Conservation (phyloP, 2,329 filamentous ascomycete species). For the Fusarium praegraminearum region DNA sequence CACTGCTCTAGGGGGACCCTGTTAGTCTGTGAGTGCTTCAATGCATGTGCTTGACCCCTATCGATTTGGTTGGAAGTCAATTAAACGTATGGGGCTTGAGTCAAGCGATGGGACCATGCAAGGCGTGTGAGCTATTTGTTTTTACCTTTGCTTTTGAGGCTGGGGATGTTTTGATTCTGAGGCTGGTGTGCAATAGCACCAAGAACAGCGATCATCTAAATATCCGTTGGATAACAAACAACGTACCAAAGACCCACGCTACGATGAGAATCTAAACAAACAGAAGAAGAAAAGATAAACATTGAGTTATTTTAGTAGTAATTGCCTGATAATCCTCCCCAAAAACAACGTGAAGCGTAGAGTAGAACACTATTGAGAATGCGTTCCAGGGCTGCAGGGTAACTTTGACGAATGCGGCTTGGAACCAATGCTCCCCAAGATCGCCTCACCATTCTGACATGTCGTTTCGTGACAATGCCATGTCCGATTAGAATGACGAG, state of each 20-base stretch:
- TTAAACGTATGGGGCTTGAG: background rate
- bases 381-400: background rate
- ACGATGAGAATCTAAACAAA: conserved; percentile 1
- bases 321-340: background rate
- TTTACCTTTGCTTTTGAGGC: conserved; percentile 4
- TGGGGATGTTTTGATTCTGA: background rate
- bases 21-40: conserved; percentile 6
- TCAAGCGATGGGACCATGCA: background rate
- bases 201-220: background rate
- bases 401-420: background rate
- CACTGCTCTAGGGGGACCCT: conserved; percentile 29
- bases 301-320: background rate
- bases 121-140: conserved; percentile 6
- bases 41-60: conserved; percentile 23
- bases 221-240: background rate
- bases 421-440: background rate
- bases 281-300: background rate
- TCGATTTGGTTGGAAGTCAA: background rate
- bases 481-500: background rate
- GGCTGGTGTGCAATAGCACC: background rate
- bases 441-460: background rate
- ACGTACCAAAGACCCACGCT: background rate
- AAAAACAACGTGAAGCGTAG: background rate
- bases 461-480: background rate
- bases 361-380: no score